phyloP scores from a whole-genome alignment of 371 early-diverging fungal species.

The Apophysomyces ossiformis region DNA sequence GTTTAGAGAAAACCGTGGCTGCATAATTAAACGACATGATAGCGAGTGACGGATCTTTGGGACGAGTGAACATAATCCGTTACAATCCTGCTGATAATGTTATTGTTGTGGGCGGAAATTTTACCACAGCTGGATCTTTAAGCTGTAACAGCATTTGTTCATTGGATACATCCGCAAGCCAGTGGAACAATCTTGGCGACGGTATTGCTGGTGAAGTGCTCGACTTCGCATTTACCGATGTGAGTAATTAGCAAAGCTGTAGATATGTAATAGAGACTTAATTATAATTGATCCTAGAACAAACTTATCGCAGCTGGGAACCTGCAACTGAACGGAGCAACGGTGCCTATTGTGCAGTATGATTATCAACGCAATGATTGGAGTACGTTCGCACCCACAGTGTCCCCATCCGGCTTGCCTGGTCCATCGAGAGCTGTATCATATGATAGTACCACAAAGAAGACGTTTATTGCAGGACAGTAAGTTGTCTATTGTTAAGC shows the following conservation, averaged over 20 bases:
- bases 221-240: constrained; percentile 57
- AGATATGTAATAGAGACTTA: neutral
- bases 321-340: constrained; percentile 42
- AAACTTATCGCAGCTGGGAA: constrained; percentile 57
- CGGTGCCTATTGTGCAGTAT: constrained; percentile 50
- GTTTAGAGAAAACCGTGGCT: constrained; percentile 12
- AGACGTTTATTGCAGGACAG: constrained; percentile 49
- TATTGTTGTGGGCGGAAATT: constrained; percentile 61
- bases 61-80: constrained; percentile 50
- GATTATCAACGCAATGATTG: constrained; percentile 49
- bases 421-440: constrained; percentile 43
- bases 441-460: constrained; percentile 36
- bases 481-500: constrained; percentile 10
- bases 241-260: constrained; percentile 21
- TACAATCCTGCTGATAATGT: constrained; percentile 24
- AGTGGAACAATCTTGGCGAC: constrained; percentile 50
- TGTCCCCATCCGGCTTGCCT: constrained; percentile 32
- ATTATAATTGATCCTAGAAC: constrained; percentile 19
- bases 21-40: neutral
- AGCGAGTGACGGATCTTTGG: constrained; percentile 34
- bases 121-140: constrained; percentile 54
- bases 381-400: constrained; percentile 47
- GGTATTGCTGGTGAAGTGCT: constrained; percentile 47
- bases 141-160: constrained; percentile 52
- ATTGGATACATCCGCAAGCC: constrained; percentile 30